Evolutionary conservation across 1,284 basidiomycete genomes (phyloP).

Genomic region (Fomitiporia mediterranea): DNA sequence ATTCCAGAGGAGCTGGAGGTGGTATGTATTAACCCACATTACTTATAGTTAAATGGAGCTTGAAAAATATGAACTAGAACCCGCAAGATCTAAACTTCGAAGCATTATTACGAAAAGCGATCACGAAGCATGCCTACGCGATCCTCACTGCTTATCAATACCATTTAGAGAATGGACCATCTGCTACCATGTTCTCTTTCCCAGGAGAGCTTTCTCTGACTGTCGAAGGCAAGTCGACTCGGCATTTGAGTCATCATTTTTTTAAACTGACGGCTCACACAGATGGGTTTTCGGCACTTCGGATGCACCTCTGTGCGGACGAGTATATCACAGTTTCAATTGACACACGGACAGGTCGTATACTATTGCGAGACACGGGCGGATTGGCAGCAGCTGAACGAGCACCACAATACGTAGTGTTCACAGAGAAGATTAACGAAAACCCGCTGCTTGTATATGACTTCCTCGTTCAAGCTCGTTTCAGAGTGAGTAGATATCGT

Average conservation of each 20-base stretch:
- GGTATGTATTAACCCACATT: slow-evolving; percentile 30
- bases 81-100: slow-evolving; percentile 68
- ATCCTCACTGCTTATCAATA: slow-evolving; percentile 52
- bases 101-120: slow-evolving; percentile 50
- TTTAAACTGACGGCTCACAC: slow-evolving; percentile 14
- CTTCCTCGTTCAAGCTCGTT: slow-evolving; percentile 49
- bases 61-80: slow-evolving; percentile 38
- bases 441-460: slow-evolving; percentile 52
- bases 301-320: slow-evolving; percentile 64
- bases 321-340: slow-evolving; percentile 68
- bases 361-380: slow-evolving; percentile 68
- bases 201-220: slow-evolving; percentile 52
- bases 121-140: slow-evolving; percentile 55
- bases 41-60: neutral
- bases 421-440: slow-evolving; percentile 60
- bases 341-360: slow-evolving; percentile 65
- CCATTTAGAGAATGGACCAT: slow-evolving; percentile 46
- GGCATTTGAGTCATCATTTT: slow-evolving; percentile 12
- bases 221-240: slow-evolving; percentile 42
- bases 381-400: slow-evolving; percentile 70
- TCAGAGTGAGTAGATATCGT: slow-evolving; percentile 48
- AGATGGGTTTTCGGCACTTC: slow-evolving; percentile 55
- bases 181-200: slow-evolving; percentile 52
- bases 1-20: slow-evolving; percentile 42
- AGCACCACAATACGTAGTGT: slow-evolving; percentile 50